Evolutionary conservation across 176 grass and related monocot species (phyloP).

Genomic region (Areca catechu): DNA sequence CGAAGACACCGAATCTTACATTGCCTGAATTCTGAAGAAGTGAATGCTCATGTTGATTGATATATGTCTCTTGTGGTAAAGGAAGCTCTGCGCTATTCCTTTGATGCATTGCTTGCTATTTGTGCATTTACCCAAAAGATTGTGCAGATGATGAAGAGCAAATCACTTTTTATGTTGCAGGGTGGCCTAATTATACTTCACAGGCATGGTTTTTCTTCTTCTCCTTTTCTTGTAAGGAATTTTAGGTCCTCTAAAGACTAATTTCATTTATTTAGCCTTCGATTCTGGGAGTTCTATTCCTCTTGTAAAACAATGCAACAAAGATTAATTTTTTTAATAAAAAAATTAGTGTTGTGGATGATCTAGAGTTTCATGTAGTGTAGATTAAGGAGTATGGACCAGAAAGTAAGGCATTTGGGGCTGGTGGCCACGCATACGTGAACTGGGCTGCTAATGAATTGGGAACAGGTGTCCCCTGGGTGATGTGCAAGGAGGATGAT

Average conservation of each 20-base stretch:
- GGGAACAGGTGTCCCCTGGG: too few relatives aligned
- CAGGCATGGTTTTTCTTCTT: slow-evolving; percentile 49
- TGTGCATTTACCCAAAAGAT: slow-evolving; percentile 90
- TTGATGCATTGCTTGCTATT: too few relatives aligned
- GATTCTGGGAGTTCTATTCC: too few relatives aligned
- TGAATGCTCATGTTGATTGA: too few relatives aligned
- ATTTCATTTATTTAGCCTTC: slow-evolving; percentile 4
- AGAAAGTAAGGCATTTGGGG: slow-evolving; percentile 72
- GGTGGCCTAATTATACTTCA: slow-evolving; percentile 95
- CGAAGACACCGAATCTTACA: too few relatives aligned
- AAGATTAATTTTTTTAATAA: neutral
- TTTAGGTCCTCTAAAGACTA: too few relatives aligned
- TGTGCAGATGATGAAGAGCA: slow-evolving; percentile 79
- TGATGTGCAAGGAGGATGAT: too few relatives aligned
- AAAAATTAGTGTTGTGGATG: too few relatives aligned
- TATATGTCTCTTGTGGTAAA: too few relatives aligned
- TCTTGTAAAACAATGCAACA: too few relatives aligned
- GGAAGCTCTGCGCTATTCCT: too few relatives aligned
- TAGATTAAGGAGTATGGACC: slow-evolving; percentile 99
- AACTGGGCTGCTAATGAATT: slow-evolving; percentile 87
- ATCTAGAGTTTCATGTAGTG: neutral
- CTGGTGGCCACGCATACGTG: slow-evolving; percentile 65
- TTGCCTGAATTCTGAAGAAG: too few relatives aligned
- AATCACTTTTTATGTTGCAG: slow-evolving; percentile 80
- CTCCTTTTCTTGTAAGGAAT: neutral